These are phyloP conservation scores for Vicia villosa DNA, from an alignment of 306 rosid species.

Conservation along the genomic window DNA sequence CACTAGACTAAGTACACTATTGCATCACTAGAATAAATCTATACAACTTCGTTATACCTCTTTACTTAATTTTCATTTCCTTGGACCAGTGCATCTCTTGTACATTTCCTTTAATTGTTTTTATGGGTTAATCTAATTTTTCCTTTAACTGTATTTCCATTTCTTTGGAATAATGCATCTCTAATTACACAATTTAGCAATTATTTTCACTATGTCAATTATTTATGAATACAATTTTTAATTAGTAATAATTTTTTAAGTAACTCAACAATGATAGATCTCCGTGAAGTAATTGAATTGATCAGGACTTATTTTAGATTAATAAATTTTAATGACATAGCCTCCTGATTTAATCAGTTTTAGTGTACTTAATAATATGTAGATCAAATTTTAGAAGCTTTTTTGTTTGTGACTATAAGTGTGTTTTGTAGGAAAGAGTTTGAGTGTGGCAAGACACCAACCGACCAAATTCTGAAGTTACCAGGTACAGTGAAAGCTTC, in stretches of 20 bases:
- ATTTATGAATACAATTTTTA: conserved; percentile 18
- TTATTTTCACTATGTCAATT: conserved; percentile 17
- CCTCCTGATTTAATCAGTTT: conserved; percentile 32
- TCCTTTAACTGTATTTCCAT: conserved; percentile 12
- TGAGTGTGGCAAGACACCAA: conserved; percentile 77
- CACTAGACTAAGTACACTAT: conserved; percentile 5
- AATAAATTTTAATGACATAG: conserved; percentile 33
- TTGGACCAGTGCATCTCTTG: conserved; percentile 14
- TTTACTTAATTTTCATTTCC: conserved; percentile 10
- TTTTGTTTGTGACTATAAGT: conserved; percentile 22
- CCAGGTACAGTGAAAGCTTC: conserved; percentile 89
- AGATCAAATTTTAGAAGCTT: conserved; percentile 37
- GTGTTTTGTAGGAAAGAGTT: conserved; percentile 39
- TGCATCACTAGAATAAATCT: neutral
- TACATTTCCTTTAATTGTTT: conserved; percentile 32
- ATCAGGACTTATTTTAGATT: conserved; percentile 29
- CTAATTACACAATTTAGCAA: conserved; percentile 1
- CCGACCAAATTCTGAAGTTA: conserved; percentile 92
- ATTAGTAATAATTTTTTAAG: conserved; percentile 25
- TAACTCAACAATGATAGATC: conserved; percentile 25
- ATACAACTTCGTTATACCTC: neutral
- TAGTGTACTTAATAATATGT: conserved; percentile 25
- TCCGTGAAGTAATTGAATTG: conserved; percentile 8
- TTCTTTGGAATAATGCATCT: conserved; percentile 24
- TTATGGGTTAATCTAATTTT: conserved; percentile 4